Evolutionary conservation across 129 eudicot genomes (phyloP), one percentile per base, ranked within the genome.

Genomic region (Saussurea involucrata): DNA sequence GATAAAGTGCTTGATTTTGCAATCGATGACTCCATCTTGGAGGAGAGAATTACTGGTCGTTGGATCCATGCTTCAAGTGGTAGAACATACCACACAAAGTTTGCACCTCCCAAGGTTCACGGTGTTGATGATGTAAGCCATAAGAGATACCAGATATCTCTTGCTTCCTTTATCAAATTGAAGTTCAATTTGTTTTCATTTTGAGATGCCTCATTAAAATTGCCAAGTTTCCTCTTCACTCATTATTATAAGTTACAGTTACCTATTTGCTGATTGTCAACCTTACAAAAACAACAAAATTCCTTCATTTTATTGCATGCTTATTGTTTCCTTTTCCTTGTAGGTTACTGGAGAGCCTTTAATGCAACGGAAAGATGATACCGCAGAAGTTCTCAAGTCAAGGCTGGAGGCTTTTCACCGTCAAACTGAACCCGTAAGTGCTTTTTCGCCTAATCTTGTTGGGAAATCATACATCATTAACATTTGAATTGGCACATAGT

Each of bases 41-140:
- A 89, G 78, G 91, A 87, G 88, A 85, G 95, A 71, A 89, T 89
- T 37, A 89, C 95, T 36, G 91, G 91, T 24, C 89, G 91, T 44
- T 89, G 96, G 99, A 92, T 95, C 78, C 99, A 92, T 82, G 87
- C 94, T 73, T 79, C 99, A 61, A 95, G 97, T 83, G 98, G 98
- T 69, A 89, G 98, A 72, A 75, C 92, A 61, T 95, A 95, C 89
- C 97, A 95, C 86, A 91, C 96, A 4, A 95, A 95, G 81, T 95
- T 95, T 78, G 97, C 99, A 67, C 97, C 99, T 72, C 96, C 99
- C 36, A 95, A 92, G 84, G 92, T 64, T 69, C 92, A 88, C 6
- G 94, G 92, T 3, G 58, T 92, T 75, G 97, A 95, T 86, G 99
- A 95, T 85, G 98, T 95, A 88, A 89, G 85, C 75, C 27, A 73